Evolutionary conservation across 2,329 filamentous ascomycete species (phyloP), one percentile per base, ranked within the genome.

Genomic region (Apiospora kogelbergensis): DNA sequence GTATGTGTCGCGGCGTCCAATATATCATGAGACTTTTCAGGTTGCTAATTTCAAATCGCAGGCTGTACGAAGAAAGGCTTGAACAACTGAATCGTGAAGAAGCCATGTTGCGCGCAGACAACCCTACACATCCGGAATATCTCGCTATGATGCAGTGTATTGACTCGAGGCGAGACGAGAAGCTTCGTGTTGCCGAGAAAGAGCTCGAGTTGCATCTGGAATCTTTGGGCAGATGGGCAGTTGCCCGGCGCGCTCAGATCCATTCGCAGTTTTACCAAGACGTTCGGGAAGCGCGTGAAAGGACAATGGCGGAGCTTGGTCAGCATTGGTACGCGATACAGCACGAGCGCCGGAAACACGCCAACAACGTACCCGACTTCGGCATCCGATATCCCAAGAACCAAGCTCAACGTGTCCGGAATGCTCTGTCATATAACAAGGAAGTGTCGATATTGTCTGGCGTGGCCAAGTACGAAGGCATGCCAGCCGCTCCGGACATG

Each of bases 251-350:
- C 71, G 90, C 93, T 67, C 94, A 98, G 78, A 89, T 95, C 68
- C 93, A 97, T 81, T 92, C 92, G 70, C 95, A 98, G 76, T 98
- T 93, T 80, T 95, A 94, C 79, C 96, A 99, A 80, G 89, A 90
- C 64, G 88, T 95, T 42, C 90, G 96, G 68, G 93, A 97, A 76
- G 88, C 92, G 72, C 90, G 96, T 70, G 95, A 98, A 79, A 87
- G 87, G 68, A 88, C 92, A 63, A 85, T 98, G 40, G 92, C 95
- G 71, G 86, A 91, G 69, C 89, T 97, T 69, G 95, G 96, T 76
- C 90, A 94, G 78, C 91, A 96, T 73, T 97, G 95, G 87, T 97
- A 97, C 80, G 91, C 95, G 74, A 93, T 98, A 69, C 95, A 98
- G 79, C 91, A 93, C 73, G 94, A 97, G 77, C 90, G 96, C 69